Percentiles rank a stretch among this genome's conserved stretches.
Conservation (phyloP, 23 red algal species). For the Gracilaria gracilis region DNA sequence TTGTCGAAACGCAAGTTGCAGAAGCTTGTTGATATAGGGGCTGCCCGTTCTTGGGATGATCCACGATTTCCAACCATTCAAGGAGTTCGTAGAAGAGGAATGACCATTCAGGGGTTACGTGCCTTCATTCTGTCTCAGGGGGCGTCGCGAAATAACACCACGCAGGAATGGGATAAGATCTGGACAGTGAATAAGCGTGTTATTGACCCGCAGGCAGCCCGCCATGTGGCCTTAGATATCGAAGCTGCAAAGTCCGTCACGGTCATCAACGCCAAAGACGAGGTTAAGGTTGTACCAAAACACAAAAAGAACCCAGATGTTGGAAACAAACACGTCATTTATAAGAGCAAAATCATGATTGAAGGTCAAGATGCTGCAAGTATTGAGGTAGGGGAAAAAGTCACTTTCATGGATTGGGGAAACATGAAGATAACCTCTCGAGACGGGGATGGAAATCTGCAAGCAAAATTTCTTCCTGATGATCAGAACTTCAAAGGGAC, state of each 20-base stretch:
- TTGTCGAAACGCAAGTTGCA: slow-evolving; percentile 96
- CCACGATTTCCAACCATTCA: slow-evolving; percentile 99
- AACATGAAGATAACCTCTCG: slow-evolving; percentile 82
- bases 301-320: slow-evolving; percentile 92
- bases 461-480: slow-evolving; percentile 86
- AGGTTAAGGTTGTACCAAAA: slow-evolving; percentile 73
- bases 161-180: slow-evolving; percentile 99
- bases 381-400: slow-evolving; percentile 82
- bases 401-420: slow-evolving; percentile 99
- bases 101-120: slow-evolving; percentile 92
- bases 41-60: slow-evolving; percentile 95
- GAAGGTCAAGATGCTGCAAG: slow-evolving; percentile 85
- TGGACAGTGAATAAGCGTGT: slow-evolving; percentile 99
- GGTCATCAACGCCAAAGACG: slow-evolving; percentile 62
- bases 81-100: slow-evolving; percentile 84
- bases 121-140: slow-evolving; percentile 99
- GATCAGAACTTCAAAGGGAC: slow-evolving; percentile 97
- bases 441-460: slow-evolving; percentile 53
- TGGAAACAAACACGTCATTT: slow-evolving; percentile 88
- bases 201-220: slow-evolving; percentile 90
- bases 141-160: slow-evolving; percentile 76
- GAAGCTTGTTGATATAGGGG: slow-evolving; percentile 85
- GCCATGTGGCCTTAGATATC: slow-evolving; percentile 84
- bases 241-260: slow-evolving; percentile 38
- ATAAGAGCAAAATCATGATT: slow-evolving; percentile 64